These are phyloP conservation scores for Mitragyna speciosa DNA, from an alignment of 257 asterid genomes.

Conservation along the genomic window DNA sequence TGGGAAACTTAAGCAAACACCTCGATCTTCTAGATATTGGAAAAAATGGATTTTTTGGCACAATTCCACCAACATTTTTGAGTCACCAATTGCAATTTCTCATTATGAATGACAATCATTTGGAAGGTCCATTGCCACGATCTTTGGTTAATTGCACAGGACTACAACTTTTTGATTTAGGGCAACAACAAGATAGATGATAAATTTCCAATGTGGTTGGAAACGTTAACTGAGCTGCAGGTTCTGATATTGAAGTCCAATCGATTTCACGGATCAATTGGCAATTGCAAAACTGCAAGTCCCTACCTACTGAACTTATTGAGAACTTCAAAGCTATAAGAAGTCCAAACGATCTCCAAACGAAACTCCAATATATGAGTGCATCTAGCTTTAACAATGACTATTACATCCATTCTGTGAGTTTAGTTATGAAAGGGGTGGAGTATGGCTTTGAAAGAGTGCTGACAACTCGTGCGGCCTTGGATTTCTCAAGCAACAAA, in stretches of 20 bases:
- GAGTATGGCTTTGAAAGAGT: not conserved
- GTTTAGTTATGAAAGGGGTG: constrained; percentile 1
- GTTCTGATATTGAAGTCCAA: constrained; percentile 29
- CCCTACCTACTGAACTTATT: constrained; percentile 12
- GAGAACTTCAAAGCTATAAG: constrained; percentile 23
- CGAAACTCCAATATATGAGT: not conserved
- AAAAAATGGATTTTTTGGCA: constrained; percentile 2
- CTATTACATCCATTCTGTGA: constrained; percentile 2
- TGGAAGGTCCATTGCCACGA: constrained; percentile 14
- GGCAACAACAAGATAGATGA: constrained; percentile 32
- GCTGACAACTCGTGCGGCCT: not conserved
- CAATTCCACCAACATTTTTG: not conserved
- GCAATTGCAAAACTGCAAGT: not conserved
- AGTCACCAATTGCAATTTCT: not conserved
- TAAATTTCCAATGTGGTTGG: constrained; percentile 34
- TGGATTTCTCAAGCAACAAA: constrained; percentile 28
- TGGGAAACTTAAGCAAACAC: constrained; percentile 6
- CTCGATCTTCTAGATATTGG: constrained; percentile 11
- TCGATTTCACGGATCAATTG: constrained; percentile 18
- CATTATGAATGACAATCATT: constrained; percentile 14
- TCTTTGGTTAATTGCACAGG: constrained; percentile 22
- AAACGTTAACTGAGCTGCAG: constrained; percentile 21
- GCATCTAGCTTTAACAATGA: not conserved
- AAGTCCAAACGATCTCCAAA: not conserved
- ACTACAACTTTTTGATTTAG: constrained; percentile 22